These are phyloP conservation scores for Phallus indusiatus DNA, from an alignment of 768 basidiomycete genomes.

Conservation along the genomic window DNA sequence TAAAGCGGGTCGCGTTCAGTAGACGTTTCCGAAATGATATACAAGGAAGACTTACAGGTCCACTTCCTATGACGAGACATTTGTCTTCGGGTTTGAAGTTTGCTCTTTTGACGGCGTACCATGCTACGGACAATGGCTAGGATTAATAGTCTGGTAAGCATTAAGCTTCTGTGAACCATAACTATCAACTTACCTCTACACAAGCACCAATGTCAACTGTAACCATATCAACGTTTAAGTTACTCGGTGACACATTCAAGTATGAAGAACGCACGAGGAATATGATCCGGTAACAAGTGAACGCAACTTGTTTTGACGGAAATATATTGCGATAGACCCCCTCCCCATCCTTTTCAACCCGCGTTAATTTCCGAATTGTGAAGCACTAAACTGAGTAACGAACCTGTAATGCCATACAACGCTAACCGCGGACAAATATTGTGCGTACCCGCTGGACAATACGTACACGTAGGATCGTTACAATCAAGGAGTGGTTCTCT, in stretches of 20 bases:
- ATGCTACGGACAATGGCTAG: constrained; percentile 34
- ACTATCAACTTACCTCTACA: constrained; percentile 21
- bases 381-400: not conserved
- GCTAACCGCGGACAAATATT: constrained; percentile 27
- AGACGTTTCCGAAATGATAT: not conserved
- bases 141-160: not conserved
- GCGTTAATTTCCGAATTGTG: too few species aligned
- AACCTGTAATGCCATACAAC: constrained; percentile 25
- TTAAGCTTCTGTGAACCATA: not conserved
- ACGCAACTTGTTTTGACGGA: constrained; percentile 26
- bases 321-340: constrained; percentile 37
- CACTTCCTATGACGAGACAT: constrained; percentile 34
- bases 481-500: constrained; percentile 38
- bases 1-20: constrained; percentile 12
- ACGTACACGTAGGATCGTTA: constrained; percentile 24
- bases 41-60: constrained; percentile 27
- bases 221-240: not conserved
- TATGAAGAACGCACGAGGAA: constrained; percentile 28
- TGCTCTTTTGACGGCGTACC: constrained; percentile 34
- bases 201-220: constrained; percentile 39
- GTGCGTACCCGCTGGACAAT: constrained; percentile 24
- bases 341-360: constrained; percentile 25
- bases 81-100: constrained; percentile 29
- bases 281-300: constrained; percentile 28
- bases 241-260: not conserved